These are phyloP conservation scores for Udeniomyces megalosporus DNA, from an alignment of 768 basidiomycete species.

Conservation along the genomic window DNA sequence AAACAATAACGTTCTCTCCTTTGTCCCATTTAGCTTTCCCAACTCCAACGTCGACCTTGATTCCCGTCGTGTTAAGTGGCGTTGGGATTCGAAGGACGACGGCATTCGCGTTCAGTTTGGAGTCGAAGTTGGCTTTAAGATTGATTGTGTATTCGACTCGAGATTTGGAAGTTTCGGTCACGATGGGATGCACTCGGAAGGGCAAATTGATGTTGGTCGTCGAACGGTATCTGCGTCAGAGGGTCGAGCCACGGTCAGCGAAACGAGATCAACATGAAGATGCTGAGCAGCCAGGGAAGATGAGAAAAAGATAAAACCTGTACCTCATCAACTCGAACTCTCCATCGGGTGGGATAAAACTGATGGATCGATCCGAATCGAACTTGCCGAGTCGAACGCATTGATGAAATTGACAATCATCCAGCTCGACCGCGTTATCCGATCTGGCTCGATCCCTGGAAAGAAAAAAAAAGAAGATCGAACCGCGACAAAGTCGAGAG, in stretches of 20 bases:
- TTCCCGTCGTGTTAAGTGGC: constrained; percentile 79
- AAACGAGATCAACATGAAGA: neutral
- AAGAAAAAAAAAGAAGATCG: neutral
- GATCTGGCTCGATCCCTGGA: constrained; percentile 22
- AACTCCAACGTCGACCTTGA: constrained; percentile 74
- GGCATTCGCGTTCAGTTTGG: constrained; percentile 82
- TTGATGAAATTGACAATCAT: constrained; percentile 97
- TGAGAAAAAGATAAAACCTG: constrained; percentile 21
- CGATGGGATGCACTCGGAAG: constrained; percentile 63
- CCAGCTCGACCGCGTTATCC: constrained; percentile 65
- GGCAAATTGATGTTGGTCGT: constrained; percentile 94
- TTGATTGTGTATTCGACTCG: constrained; percentile 81
- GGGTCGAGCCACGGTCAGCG: neutral
- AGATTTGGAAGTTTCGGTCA: constrained; percentile 80
- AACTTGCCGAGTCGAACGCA: constrained; percentile 92
- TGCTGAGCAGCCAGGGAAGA: neutral
- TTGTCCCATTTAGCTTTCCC: constrained; percentile 98
- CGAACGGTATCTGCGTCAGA: constrained; percentile 59
- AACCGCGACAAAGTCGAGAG: neutral
- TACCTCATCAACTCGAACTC: constrained; percentile 97
- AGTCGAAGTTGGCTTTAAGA: constrained; percentile 72
- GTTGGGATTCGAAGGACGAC: constrained; percentile 90
- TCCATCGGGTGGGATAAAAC: constrained; percentile 93
- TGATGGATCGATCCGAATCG: constrained; percentile 82
- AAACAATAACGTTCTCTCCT: constrained; percentile 85